Evolutionary conservation across 805 yeast species (phyloP).

Genomic region (Ogataea naganishii): DNA sequence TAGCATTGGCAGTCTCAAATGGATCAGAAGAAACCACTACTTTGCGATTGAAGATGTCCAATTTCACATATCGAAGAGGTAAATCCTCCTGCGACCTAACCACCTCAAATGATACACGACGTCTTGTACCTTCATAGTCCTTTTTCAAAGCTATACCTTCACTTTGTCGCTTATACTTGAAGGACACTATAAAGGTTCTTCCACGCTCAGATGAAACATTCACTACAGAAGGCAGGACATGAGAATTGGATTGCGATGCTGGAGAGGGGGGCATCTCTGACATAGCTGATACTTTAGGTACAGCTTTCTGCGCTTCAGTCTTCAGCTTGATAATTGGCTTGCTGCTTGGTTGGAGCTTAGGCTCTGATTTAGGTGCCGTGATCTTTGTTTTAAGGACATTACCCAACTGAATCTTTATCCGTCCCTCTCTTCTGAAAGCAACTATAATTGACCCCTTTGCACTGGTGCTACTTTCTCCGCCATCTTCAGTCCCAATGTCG

Average conservation of each 20-base stretch:
- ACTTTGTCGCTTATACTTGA: background rate
- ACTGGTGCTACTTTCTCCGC: conserved; percentile 25
- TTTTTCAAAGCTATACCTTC: background rate
- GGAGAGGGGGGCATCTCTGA: conserved; percentile 2
- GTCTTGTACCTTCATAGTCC: conserved; percentile 1
- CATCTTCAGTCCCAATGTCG: background rate
- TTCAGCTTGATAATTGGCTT: conserved; percentile 12
- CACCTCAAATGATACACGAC: conserved; percentile 13
- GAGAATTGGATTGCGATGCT: background rate
- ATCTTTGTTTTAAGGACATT: conserved; percentile 17
- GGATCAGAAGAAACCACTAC: conserved; percentile 16
- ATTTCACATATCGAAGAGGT: conserved; percentile 28
- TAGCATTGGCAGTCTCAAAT: background rate
- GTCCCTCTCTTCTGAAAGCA: conserved; percentile 47
- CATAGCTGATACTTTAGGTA: background rate
- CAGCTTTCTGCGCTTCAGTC: conserved; percentile 8
- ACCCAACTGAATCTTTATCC: conserved; percentile 43
- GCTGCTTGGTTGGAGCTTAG: conserved; percentile 1
- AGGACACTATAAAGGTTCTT: background rate
- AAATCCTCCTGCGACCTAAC: conserved; percentile 9
- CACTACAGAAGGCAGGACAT: conserved; percentile 2
- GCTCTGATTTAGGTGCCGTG: conserved; percentile 5
- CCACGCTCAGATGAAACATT: background rate
- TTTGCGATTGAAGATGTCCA: conserved; percentile 15
- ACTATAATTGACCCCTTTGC: conserved; percentile 43